Evolutionary conservation across 768 basidiomycete species (phyloP).

Genomic region (Calocybe indica): DNA sequence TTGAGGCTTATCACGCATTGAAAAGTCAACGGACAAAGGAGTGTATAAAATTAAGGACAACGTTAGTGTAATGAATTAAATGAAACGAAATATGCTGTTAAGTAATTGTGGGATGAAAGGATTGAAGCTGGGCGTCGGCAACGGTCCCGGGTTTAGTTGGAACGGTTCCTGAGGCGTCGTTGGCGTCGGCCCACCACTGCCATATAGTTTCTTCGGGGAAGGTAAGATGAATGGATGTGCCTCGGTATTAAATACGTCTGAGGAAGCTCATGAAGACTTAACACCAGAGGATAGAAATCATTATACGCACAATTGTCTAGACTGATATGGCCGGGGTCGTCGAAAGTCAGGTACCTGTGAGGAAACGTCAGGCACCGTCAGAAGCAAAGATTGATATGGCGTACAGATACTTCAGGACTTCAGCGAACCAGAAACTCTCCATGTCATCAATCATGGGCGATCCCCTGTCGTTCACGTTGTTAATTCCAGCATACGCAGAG

Average conservation of each 20-base stretch:
- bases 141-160: no score
- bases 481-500: conserved; percentile 46
- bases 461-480: conserved; percentile 44
- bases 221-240: conserved; percentile 62
- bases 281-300: background rate
- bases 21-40: no score
- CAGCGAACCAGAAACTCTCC: conserved; percentile 69
- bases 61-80: no score
- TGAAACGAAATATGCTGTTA: no score
- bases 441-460: conserved; percentile 49
- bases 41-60: no score
- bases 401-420: conserved; percentile 72
- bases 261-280: background rate
- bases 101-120: no score
- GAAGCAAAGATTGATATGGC: conserved; percentile 3
- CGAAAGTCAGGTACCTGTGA: conserved; percentile 63
- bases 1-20: no score
- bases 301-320: conserved; percentile 53
- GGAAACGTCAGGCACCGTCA: background rate
- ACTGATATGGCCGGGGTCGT: conserved; percentile 57
- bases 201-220: conserved; percentile 26
- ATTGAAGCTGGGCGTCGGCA: no score
- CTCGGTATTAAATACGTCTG: conserved; percentile 69
- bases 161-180: background rate
- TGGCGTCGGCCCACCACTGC: conserved; percentile 13